These are phyloP conservation scores for Fusarium verrucosum DNA, from an alignment of 2,329 filamentous ascomycete species.

Conservation along the genomic window DNA sequence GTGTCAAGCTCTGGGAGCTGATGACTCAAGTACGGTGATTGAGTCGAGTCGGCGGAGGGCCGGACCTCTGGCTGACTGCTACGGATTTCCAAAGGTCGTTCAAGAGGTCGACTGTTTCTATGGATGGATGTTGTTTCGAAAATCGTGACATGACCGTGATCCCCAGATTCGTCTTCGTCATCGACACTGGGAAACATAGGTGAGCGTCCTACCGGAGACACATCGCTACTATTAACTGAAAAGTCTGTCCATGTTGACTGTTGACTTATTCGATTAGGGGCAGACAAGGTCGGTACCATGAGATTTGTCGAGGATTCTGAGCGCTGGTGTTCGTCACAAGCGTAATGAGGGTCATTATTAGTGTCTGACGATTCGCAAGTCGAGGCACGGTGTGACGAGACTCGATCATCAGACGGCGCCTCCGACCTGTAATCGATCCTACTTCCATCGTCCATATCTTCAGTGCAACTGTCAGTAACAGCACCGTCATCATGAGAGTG, in stretches of 20 bases:
- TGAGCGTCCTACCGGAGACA: slow-evolving; percentile 45
- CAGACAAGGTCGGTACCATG: slow-evolving; percentile 57
- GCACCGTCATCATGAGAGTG: slow-evolving; percentile 47
- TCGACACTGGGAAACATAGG: slow-evolving; percentile 43
- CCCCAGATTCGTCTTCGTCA: slow-evolving; percentile 41
- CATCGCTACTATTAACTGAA: slow-evolving; percentile 63
- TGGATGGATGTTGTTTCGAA: slow-evolving; percentile 46
- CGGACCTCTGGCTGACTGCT: slow-evolving; percentile 37
- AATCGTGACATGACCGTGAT: slow-evolving; percentile 48
- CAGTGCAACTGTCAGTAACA: slow-evolving; percentile 50
- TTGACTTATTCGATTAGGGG: slow-evolving; percentile 61
- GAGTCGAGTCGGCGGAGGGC: slow-evolving; percentile 41
- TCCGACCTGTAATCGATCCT: slow-evolving; percentile 43
- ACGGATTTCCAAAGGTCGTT: slow-evolving; percentile 35
- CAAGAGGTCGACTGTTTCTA: slow-evolving; percentile 37
- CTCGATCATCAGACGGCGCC: slow-evolving; percentile 43
- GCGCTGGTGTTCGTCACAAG: slow-evolving; percentile 41
- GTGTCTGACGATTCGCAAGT: slow-evolving; percentile 54
- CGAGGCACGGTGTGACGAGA: slow-evolving; percentile 51
- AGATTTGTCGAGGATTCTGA: slow-evolving; percentile 57
- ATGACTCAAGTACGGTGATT: slow-evolving; percentile 47
- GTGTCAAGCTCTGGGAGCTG: slow-evolving; percentile 63
- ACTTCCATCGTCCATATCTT: slow-evolving; percentile 49
- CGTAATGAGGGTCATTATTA: slow-evolving; percentile 45
- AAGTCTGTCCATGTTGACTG: slow-evolving; percentile 70